Conservation (phyloP, 2,329 filamentous ascomycete species). For the Penicillium sp. region DNA sequence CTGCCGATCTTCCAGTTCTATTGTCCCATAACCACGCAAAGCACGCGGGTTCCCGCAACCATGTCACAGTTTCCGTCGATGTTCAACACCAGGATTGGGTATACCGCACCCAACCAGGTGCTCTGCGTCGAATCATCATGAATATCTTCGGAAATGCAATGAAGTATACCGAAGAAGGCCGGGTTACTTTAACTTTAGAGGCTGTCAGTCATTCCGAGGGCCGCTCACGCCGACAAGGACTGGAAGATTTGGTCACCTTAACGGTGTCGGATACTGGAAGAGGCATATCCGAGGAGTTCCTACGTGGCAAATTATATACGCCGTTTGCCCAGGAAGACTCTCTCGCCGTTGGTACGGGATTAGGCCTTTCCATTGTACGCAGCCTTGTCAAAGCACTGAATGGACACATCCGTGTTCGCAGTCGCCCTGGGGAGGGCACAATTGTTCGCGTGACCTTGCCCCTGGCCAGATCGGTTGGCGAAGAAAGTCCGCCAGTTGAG, state of each 20-base stretch:
- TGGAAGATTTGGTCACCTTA: slow-evolving; percentile 43
- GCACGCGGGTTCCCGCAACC: slow-evolving; percentile 18
- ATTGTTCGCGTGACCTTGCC: slow-evolving; percentile 56
- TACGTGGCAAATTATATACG: slow-evolving; percentile 63
- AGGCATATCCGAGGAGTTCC: slow-evolving; percentile 66
- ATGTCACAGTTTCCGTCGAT: slow-evolving; percentile 56
- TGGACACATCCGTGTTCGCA: slow-evolving; percentile 62
- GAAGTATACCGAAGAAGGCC: slow-evolving; percentile 62
- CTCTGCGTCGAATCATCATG: slow-evolving; percentile 61
- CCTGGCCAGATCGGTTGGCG: slow-evolving; percentile 38
- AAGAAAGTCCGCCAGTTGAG: slow-evolving; percentile 29
- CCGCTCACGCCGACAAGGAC: slow-evolving; percentile 36
- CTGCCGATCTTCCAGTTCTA: slow-evolving; percentile 32
- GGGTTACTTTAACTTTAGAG: slow-evolving; percentile 51
- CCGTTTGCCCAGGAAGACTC: slow-evolving; percentile 63
- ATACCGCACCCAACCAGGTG: slow-evolving; percentile 60
- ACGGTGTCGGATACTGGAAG: slow-evolving; percentile 66
- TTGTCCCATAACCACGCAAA: slow-evolving; percentile 18
- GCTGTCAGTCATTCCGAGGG: slow-evolving; percentile 35
- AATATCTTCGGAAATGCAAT: slow-evolving; percentile 66
- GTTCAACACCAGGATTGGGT: slow-evolving; percentile 57
- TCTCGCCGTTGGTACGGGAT: slow-evolving; percentile 53
- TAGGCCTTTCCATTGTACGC: slow-evolving; percentile 68
- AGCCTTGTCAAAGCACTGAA: slow-evolving; percentile 63
- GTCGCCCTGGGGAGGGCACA: slow-evolving; percentile 58